phyloP scores from a whole-genome alignment of 2,329 filamentous ascomycete genomes.

The Monosporascus sp. region DNA sequence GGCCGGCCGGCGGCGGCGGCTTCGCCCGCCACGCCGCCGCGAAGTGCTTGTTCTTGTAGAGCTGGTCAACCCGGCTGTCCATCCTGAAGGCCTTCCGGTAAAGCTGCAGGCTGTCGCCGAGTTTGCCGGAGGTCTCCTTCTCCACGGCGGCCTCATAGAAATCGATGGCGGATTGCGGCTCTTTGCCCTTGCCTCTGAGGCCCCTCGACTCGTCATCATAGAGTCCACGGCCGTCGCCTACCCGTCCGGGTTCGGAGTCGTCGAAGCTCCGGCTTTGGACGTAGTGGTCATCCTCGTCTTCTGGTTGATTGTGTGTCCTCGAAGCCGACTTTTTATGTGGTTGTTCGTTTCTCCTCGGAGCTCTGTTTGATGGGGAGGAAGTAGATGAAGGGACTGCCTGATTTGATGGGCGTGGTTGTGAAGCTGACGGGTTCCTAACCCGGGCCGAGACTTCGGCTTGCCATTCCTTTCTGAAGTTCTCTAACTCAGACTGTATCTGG shows the following conservation, averaged over 20 bases:
- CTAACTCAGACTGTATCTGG: conserved; percentile 62
- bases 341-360: conserved; percentile 11
- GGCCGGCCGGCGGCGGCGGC: conserved; percentile 21
- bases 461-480: conserved; percentile 83
- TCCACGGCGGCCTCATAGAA: conserved; percentile 91
- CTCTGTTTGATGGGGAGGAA: conserved; percentile 12
- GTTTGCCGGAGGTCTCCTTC: conserved; percentile 75
- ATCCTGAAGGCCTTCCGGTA: conserved; percentile 92
- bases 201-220: conserved; percentile 6
- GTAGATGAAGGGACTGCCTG: conserved; percentile 13
- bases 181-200: conserved; percentile 15
- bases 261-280: conserved; percentile 24
- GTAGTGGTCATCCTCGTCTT: conserved; percentile 25
- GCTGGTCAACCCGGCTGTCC: conserved; percentile 76
- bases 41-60: conserved; percentile 89
- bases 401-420: conserved; percentile 9
- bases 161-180: conserved; percentile 63
- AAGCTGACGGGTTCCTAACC: conserved; percentile 24
- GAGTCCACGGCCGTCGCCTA: conserved; percentile 11
- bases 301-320: conserved; percentile 7
- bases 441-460: conserved; percentile 63
- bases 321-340: conserved; percentile 12
- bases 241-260: conserved; percentile 18
- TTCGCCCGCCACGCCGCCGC: conserved; percentile 53
- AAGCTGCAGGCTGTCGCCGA: conserved; percentile 81